Evolutionary conservation across 2,329 filamentous ascomycete species (phyloP), one percentile per base, ranked within the genome.

Genomic region (Trichoderma citrinoviride): DNA sequence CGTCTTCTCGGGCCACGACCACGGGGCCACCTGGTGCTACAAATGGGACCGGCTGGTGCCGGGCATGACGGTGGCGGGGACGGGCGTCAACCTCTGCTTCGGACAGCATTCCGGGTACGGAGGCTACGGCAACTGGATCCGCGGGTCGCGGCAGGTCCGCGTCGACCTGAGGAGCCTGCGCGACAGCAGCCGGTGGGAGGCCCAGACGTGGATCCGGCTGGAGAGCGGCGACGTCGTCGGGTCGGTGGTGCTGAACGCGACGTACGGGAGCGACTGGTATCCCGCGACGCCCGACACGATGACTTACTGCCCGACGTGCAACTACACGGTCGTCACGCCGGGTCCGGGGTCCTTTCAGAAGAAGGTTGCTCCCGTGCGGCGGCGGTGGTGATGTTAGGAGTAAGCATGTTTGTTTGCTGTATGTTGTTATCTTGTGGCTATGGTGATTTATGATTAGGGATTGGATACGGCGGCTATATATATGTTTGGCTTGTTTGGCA

Each of bases 41-140:
- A 79, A 77, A 65, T 84, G 81, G 82, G 74, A 81, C 15, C 73
- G 76, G 2, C 68, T 73, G 1, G 74, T 78, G 0, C 69, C 71
- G 7, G 75, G 72, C 2, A 74, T 78, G 72, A 68, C 70, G 0
- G 69, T 78, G 6, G 63, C 69, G 0, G 82, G 81, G 0, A 81
- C 79, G 64, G 81, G 80, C 1, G 70, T 80, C n/a, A 77, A 80
- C 52, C 69, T 84, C 10, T 84, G 82, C 69, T 90, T 88, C 70
- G 86, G 87, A 5, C 85, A 89, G 68, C 88, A 89, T 68, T 83
- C 86, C 0, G 89, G 89, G 0, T 91, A 91, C 63, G 89, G 88
- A 0, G 89, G 89, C 0, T 91, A 91, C 69, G 86, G 87, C 0
- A 79, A 80, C 52, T 90, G 85, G 84, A 82, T 83, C 10, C 82